Conservation (phyloP, 1,284 basidiomycete species). For the Pholiota adiposa region DNA sequence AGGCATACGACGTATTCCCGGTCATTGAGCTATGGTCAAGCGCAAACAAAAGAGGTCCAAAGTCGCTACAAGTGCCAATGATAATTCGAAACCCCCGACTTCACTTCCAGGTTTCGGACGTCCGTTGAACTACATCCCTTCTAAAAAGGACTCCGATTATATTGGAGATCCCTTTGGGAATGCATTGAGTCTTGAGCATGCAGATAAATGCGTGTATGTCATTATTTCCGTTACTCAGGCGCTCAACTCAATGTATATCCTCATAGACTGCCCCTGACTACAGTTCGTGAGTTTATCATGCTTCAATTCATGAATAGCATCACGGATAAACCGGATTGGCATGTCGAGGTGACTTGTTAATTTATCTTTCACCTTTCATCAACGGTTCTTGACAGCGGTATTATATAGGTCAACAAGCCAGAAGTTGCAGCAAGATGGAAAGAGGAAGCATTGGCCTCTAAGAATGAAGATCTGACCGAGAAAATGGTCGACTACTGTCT, state of each 20-base stretch:
- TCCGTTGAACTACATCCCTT: slow-evolving; percentile 19
- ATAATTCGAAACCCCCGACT: slow-evolving; percentile 1
- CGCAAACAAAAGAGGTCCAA: no score
- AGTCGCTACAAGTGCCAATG: no score
- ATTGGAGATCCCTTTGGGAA: slow-evolving; percentile 16
- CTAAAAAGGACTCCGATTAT: slow-evolving; percentile 12
- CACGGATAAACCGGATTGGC: slow-evolving; percentile 31
- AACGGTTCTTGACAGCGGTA: background rate
- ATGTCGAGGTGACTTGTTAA: slow-evolving; percentile 21
- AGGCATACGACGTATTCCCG: no score
- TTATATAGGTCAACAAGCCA: slow-evolving; percentile 20
- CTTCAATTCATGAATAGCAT: slow-evolving; percentile 31
- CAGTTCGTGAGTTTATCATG: slow-evolving; percentile 31
- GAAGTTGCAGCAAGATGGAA: slow-evolving; percentile 26
- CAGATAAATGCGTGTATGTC: slow-evolving; percentile 9
- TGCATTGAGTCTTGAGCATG: slow-evolving; percentile 11
- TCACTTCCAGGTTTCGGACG: slow-evolving; percentile 24
- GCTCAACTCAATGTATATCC: background rate
- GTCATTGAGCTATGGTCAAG: no score
- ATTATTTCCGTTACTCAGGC: background rate
- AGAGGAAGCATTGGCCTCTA: slow-evolving; percentile 18
- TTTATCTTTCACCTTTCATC: background rate
- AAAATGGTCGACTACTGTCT: slow-evolving; percentile 27
- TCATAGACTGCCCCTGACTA: slow-evolving; percentile 22
- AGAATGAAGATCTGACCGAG: slow-evolving; percentile 17